A percentile compares a stretch with the other conserved stretches of the same genome.
phyloP scores from a whole-genome alignment of 2,329 filamentous ascomycete species.

The Nemania bipapillata region DNA sequence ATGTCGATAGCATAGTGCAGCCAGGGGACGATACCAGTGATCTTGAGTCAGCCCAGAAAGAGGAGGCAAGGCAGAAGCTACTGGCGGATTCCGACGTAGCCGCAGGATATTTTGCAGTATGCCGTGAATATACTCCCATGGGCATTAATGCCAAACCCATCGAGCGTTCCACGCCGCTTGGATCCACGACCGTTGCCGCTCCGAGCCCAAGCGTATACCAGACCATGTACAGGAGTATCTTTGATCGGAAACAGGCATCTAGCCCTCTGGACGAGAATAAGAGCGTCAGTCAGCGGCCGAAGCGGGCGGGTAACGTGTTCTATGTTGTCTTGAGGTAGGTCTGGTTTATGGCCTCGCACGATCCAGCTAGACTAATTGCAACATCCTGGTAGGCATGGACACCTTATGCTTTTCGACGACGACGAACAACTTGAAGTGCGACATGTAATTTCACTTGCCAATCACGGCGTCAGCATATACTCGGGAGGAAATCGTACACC shows the following conservation, averaged over 20 bases:
- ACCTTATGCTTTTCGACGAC: constrained; percentile 97
- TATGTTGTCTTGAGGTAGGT: constrained; percentile 86
- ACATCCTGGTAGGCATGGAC: constrained; percentile 75
- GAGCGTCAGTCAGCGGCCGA: constrained; percentile 64
- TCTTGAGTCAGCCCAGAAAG: constrained; percentile 71
- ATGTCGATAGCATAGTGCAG: constrained; percentile 61
- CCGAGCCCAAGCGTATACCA: constrained; percentile 96
- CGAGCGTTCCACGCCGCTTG: constrained; percentile 83
- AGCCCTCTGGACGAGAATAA: constrained; percentile 62
- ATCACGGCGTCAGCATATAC: constrained; percentile 86
- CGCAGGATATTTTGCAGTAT: constrained; percentile 94
- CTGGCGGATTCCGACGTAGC: constrained; percentile 79
- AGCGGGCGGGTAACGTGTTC: constrained; percentile 85
- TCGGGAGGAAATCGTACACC: constrained; percentile 80
- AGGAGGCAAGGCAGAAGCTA: constrained; percentile 67
- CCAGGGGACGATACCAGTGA: constrained; percentile 72
- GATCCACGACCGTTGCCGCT: constrained; percentile 76
- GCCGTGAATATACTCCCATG: constrained; percentile 88
- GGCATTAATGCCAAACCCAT: constrained; percentile 93
- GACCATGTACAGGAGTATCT: constrained; percentile 96
- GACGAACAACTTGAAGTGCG: constrained; percentile 94
- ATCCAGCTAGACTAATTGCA: constrained; percentile 13
- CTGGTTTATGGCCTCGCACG: constrained; percentile 41
- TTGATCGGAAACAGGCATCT: constrained; percentile 75
- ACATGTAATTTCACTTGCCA: constrained; percentile 91